Evolutionary conservation across 169 alveolate genomes (phyloP).

Genomic region (Toxoplasma gondii): DNA sequence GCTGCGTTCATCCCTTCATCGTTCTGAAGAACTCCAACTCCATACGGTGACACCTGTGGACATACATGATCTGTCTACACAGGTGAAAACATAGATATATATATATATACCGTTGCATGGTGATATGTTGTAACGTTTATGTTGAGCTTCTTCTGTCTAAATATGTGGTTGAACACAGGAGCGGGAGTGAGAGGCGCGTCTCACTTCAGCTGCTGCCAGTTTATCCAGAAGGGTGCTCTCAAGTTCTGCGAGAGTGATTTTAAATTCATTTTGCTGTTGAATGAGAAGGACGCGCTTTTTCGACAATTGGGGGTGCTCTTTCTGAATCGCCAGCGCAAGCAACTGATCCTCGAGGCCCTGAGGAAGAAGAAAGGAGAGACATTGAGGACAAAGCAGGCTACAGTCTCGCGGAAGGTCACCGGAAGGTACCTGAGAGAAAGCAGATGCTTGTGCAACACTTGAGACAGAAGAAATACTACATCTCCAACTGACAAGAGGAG

Average conservation of each 20-base stretch:
- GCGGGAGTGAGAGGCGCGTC: no score
- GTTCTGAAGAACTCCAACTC: background rate
- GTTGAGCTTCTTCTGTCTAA: no score
- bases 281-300: conserved; percentile 90
- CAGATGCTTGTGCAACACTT: no score
- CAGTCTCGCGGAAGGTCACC: background rate
- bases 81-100: background rate
- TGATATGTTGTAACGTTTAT: background rate
- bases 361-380: background rate
- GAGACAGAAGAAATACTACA: no score
- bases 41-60: background rate
- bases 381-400: background rate
- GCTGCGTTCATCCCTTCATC: no score
- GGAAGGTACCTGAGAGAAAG: background rate
- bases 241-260: conserved; percentile 91
- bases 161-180: no score
- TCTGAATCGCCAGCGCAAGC: conserved; percentile 91
- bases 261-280: conserved; percentile 94
- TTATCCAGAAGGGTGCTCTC: conserved; percentile 91
- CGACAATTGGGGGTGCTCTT: conserved; percentile 94
- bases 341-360: conserved; percentile 95
- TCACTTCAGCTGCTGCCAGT: conserved; percentile 81
- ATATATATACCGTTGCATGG: background rate
- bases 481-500: no score
- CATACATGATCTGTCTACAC: background rate